Conservation (phyloP, 106 monocot genomes). For the Xerophyta viscosa region DNA sequence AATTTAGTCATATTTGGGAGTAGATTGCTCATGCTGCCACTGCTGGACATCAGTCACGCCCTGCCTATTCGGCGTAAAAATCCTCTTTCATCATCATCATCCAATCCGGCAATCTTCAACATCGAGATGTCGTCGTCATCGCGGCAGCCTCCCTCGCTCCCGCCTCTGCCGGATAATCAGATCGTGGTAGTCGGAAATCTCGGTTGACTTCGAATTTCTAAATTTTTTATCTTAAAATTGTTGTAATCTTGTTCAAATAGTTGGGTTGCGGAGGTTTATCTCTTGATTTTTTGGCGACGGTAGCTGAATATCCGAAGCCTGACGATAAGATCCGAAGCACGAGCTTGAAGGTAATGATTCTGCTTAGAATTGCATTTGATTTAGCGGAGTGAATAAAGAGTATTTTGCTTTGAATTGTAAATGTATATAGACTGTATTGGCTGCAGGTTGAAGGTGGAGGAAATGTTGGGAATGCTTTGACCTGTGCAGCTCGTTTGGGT, state of each 20-base stretch:
- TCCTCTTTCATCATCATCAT: too few relatives aligned
- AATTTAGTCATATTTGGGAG: too few relatives aligned
- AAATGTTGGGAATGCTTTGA: conserved; percentile 81
- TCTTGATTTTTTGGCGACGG: conserved; percentile 74
- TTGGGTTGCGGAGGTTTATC: conserved; percentile 69
- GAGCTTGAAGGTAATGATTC: conserved; percentile 44
- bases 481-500: conserved; percentile 79
- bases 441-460: conserved; percentile 89
- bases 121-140: conserved; percentile 19
- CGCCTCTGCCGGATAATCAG: conserved; percentile 35
- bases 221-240: not conserved
- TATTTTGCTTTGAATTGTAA: conserved; percentile 2
- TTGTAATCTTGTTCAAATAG: conserved; percentile 18
- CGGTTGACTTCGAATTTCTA: too few relatives aligned
- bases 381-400: not conserved
- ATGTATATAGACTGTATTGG: too few relatives aligned
- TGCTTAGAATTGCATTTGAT: too few relatives aligned
- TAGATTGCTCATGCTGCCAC: too few relatives aligned
- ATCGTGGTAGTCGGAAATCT: conserved; percentile 22
- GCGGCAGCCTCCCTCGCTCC: conserved; percentile 4
- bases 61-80: too few relatives aligned
- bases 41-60: too few relatives aligned
- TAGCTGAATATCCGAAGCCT: conserved; percentile 66
- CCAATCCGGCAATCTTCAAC: too few relatives aligned
- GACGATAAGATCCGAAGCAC: conserved; percentile 96